Conservation (phyloP, 2,329 filamentous ascomycete genomes). For the Diaporthe sp. region DNA sequence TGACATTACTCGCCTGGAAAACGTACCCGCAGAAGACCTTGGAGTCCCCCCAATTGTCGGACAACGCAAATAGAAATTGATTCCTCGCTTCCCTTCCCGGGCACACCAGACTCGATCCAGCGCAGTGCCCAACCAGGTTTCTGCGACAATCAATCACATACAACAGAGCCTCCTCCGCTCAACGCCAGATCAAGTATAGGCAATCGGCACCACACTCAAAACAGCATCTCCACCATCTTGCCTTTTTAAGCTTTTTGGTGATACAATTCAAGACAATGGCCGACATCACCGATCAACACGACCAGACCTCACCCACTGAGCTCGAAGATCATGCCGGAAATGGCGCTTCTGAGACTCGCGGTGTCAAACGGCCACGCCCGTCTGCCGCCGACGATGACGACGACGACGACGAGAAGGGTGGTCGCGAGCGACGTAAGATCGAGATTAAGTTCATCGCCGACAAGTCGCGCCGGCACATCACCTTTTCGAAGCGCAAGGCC, state of each 20-base stretch:
- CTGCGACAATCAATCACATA: conserved; percentile 61
- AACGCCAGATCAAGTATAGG: conserved; percentile 76
- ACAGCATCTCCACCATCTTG: conserved; percentile 73
- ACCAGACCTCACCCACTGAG: conserved; percentile 80
- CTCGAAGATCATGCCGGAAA: conserved; percentile 80
- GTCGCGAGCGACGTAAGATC: conserved; percentile 98
- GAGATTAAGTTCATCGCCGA: conserved; percentile 99
- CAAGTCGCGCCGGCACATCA: conserved; percentile 99
- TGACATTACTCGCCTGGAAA: conserved; percentile 47
- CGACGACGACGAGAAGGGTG: conserved; percentile 97
- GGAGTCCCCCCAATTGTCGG: conserved; percentile 46
- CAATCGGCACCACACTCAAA: conserved; percentile 76
- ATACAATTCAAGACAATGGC: conserved; percentile 71
- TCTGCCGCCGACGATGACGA: conserved; percentile 93
- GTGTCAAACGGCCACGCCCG: conserved; percentile 89
- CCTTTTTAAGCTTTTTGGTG: conserved; percentile 64
- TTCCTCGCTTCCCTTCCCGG: conserved; percentile 62
- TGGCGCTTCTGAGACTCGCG: conserved; percentile 79
- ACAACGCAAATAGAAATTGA: conserved; percentile 57
- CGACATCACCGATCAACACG: conserved; percentile 84
- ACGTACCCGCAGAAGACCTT: conserved; percentile 45
- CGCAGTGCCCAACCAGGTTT: conserved; percentile 67
- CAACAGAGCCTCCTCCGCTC: conserved; percentile 63
- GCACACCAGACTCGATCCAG: conserved; percentile 64
- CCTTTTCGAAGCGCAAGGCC: conserved; percentile 99